Conservation (phyloP, 352 stramenopile genomes). For the Globisporangium nunn region DNA sequence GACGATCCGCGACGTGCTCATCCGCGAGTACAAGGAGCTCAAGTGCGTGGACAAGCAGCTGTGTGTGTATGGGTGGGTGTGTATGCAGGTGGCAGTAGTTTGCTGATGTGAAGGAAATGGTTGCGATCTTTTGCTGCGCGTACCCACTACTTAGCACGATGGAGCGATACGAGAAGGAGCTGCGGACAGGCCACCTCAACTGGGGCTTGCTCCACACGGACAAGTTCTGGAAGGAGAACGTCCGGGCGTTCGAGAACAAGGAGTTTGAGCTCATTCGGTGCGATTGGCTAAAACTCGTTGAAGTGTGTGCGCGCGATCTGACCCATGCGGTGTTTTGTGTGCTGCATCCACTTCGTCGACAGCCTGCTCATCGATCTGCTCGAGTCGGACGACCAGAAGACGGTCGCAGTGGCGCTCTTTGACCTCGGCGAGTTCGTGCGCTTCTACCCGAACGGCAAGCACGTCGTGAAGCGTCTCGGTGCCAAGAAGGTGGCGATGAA, state of each 20-base stretch:
- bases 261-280: slow-evolving; percentile 92
- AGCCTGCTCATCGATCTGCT: slow-evolving; percentile 93
- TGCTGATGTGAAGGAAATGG: neutral
- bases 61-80: neutral
- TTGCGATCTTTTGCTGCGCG: slow-evolving; percentile 1
- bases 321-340: too few relatives aligned
- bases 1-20: slow-evolving; percentile 69
- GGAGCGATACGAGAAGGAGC: slow-evolving; percentile 95
- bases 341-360: too few relatives aligned
- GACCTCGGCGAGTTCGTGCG: slow-evolving; percentile 97
- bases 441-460: slow-evolving; percentile 96
- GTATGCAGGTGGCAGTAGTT: too few relatives aligned
- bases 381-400: slow-evolving; percentile 90
- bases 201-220: slow-evolving; percentile 97
- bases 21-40: slow-evolving; percentile 84
- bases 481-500: slow-evolving; percentile 97
- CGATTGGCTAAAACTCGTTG: too few relatives aligned
- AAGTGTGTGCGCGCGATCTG: too few relatives aligned
- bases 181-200: slow-evolving; percentile 91
- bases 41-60: slow-evolving; percentile 68
- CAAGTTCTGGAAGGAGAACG: slow-evolving; percentile 99
- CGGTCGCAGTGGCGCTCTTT: slow-evolving; percentile 93
- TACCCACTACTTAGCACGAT: slow-evolving; percentile 70
- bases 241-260: slow-evolving; percentile 94
- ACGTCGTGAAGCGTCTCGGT: slow-evolving; percentile 93